phyloP scores from a whole-genome alignment of 768 basidiomycete genomes.

The Sporobolomyces roseus region DNA sequence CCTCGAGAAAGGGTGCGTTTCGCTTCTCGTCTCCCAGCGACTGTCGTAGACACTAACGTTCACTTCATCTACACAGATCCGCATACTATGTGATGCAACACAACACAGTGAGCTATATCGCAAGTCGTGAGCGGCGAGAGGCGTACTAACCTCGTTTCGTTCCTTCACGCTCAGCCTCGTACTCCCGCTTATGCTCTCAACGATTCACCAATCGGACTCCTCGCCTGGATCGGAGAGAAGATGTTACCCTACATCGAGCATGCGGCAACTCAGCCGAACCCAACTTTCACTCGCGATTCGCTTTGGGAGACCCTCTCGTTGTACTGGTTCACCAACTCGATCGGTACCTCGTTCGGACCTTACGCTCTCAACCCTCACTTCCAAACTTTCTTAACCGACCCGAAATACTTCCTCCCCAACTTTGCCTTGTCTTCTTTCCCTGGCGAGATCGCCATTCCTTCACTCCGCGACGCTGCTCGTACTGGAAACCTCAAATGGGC shows the following conservation, averaged over 20 bases:
- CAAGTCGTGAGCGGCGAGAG: too few relatives aligned
- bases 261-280: constrained; percentile 1
- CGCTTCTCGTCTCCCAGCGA: too few relatives aligned
- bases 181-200: constrained; percentile 30
- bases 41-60: too few relatives aligned
- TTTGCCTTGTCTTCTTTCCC: constrained; percentile 24
- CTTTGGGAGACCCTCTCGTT: constrained; percentile 20
- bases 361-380: constrained; percentile 36
- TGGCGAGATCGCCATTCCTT: constrained; percentile 19
- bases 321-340: constrained; percentile 33
- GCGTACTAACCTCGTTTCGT: too few relatives aligned
- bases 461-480: background rate
- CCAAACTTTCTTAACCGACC: constrained; percentile 15
- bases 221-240: constrained; percentile 44
- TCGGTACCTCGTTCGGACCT: constrained; percentile 33
- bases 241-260: constrained; percentile 12
- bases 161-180: too few relatives aligned
- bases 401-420: constrained; percentile 19
- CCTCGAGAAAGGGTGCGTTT: constrained; percentile 30
- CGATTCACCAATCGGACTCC: constrained; percentile 35
- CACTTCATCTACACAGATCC: too few relatives aligned
- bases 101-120: too few relatives aligned
- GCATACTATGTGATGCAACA: constrained; percentile 30
- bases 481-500: constrained; percentile 18
- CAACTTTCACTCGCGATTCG: constrained; percentile 13